Percentiles rank a stretch among this genome's conserved stretches.
phyloP scores from a whole-genome alignment of 2,329 filamentous ascomycete genomes.

The Fusarium protoensiforme region DNA sequence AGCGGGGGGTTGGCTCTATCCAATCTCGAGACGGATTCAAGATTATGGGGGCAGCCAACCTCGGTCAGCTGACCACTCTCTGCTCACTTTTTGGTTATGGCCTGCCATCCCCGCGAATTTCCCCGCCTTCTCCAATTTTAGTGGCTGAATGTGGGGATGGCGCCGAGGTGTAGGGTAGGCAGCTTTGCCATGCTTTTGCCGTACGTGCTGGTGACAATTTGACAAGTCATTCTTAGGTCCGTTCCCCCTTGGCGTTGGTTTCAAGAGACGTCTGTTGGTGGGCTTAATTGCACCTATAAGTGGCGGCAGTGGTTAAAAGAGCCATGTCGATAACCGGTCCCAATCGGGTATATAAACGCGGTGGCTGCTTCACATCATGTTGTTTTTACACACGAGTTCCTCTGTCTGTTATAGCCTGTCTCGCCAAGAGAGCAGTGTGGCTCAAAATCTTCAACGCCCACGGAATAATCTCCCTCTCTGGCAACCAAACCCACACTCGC shows the following conservation, averaged over 20 bases:
- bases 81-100: constrained; percentile 18
- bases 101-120: constrained; percentile 28
- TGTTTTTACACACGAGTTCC: neutral
- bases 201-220: neutral
- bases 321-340: neutral
- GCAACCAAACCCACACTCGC: neutral
- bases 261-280: neutral
- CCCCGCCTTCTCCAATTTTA: constrained; percentile 25
- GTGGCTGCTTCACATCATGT: neutral
- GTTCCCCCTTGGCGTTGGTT: neutral
- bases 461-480: neutral
- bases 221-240: neutral
- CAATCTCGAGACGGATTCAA: constrained; percentile 26
- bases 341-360: neutral
- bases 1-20: neutral
- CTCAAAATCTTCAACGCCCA: neutral
- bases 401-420: neutral
- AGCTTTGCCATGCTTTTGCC: neutral
- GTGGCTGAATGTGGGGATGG: constrained; percentile 28
- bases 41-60: constrained; percentile 31
- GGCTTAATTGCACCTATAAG: neutral
- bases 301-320: neutral
- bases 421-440: neutral
- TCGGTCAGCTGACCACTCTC: constrained; percentile 37
- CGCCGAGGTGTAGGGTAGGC: constrained; percentile 17